Evolutionary conservation across 495 filamentous ascomycete genomes (phyloP).

Genomic region (Neurospora hispaniola): DNA sequence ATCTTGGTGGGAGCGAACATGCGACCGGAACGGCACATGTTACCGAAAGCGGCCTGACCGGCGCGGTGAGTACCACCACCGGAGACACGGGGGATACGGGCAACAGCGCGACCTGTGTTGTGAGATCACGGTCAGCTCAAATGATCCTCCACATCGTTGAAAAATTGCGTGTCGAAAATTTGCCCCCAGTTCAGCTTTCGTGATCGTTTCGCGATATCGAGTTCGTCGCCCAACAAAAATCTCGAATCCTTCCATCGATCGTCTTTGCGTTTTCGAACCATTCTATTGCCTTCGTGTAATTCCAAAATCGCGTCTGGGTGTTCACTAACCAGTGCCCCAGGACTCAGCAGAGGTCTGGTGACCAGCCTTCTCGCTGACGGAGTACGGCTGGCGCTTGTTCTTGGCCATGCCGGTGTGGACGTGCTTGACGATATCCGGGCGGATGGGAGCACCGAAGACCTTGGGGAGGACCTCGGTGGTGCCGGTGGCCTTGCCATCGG

Average conservation of each 20-base stretch:
- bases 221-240: neutral
- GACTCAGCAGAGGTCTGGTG: conserved; percentile 99
- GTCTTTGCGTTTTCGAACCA: neutral
- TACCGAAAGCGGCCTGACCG: conserved; percentile 99
- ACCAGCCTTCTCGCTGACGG: conserved; percentile 99
- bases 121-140: conserved; percentile 15
- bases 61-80: conserved; percentile 99
- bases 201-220: neutral
- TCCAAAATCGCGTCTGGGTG: conserved; percentile 2
- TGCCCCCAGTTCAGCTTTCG: neutral
- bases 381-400: conserved; percentile 99
- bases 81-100: conserved; percentile 99
- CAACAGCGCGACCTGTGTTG: conserved; percentile 82
- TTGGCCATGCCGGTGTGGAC: conserved; percentile 99
- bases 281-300: neutral
- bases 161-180: neutral
- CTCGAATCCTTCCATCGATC: neutral
- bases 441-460: conserved; percentile 94
- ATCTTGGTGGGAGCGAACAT: conserved; percentile 99
- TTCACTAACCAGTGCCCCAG: conserved; percentile 94
- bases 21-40: conserved; percentile 98
- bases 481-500: conserved; percentile 82
- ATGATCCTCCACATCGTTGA: neutral
- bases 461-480: conserved; percentile 79
- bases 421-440: conserved; percentile 96